phyloP scores from a whole-genome alignment of 192 early-diverging fungal species.

The Geranomyces michiganensis region DNA sequence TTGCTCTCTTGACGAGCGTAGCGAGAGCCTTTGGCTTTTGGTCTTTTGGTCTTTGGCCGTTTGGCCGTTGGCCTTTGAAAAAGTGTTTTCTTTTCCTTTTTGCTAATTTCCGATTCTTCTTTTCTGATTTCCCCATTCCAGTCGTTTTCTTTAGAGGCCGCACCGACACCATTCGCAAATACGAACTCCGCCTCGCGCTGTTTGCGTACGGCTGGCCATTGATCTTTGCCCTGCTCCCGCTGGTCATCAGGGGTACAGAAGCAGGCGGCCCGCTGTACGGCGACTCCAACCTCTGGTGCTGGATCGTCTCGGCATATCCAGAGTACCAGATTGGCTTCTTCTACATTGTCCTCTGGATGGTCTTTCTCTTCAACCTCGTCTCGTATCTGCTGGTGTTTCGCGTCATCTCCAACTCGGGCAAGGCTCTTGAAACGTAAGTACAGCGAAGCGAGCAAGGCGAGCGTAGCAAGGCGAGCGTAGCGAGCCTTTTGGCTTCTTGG shows the following conservation, averaged over 20 bases:
- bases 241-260: background rate
- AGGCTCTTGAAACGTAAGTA: slow-evolving; percentile 15
- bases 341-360: slow-evolving; percentile 23
- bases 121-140: background rate
- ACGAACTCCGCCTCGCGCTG: slow-evolving; percentile 7
- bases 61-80: too few species aligned
- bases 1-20: too few species aligned
- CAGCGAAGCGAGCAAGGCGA: too few species aligned
- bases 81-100: too few species aligned
- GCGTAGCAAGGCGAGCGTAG: too few species aligned
- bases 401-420: background rate
- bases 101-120: too few species aligned
- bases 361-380: slow-evolving; percentile 24
- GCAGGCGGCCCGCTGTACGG: slow-evolving; percentile 3
- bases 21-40: too few species aligned
- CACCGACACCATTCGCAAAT: slow-evolving; percentile 11
- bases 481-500: too few species aligned
- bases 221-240: slow-evolving; percentile 18
- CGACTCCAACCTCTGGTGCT: slow-evolving; percentile 30
- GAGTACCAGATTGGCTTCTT: slow-evolving; percentile 24
- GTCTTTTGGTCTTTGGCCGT: too few species aligned
- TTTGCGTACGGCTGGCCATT: slow-evolving; percentile 21
- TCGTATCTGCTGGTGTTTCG: background rate
- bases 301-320: slow-evolving; percentile 20
- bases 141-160: slow-evolving; percentile 17